phyloP scores from a whole-genome alignment of 2,329 filamentous ascomycete genomes.

The Aureobasidium namibiae region DNA sequence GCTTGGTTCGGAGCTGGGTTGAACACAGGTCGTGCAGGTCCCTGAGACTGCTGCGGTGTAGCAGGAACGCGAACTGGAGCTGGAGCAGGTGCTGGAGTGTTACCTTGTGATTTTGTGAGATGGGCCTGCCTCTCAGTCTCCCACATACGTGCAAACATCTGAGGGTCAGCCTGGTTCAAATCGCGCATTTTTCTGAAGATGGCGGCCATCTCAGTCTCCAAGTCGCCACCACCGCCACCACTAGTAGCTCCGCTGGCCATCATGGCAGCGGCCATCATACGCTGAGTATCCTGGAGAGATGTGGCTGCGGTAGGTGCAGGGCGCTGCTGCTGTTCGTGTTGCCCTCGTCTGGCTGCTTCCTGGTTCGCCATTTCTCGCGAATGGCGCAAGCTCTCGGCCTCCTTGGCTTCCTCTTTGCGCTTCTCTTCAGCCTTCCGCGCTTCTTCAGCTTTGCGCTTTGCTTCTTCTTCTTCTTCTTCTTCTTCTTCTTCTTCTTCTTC shows the following conservation, averaged over 20 bases:
- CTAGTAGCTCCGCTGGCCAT: background rate
- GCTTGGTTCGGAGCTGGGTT: background rate
- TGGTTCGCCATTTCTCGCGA: background rate
- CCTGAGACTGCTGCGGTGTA: background rate
- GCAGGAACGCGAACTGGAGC: background rate
- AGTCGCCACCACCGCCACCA: constrained; percentile 20
- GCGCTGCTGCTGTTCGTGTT: background rate
- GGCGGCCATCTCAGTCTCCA: constrained; percentile 44
- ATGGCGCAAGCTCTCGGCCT: background rate
- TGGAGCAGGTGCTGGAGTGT: background rate
- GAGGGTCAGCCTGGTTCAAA: constrained; percentile 47
- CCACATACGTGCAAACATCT: constrained; percentile 47
- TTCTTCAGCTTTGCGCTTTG: constrained; percentile 24
- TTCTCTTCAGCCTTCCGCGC: constrained; percentile 18
- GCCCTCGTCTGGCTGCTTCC: constrained; percentile 1
- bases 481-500: constrained; percentile 19
- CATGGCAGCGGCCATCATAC: constrained; percentile 9
- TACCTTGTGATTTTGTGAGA: background rate
- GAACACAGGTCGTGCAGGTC: background rate
- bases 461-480: constrained; percentile 19
- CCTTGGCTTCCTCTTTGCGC: background rate
- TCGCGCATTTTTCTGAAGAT: constrained; percentile 53
- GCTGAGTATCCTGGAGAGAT: background rate
- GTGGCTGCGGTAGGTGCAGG: background rate
- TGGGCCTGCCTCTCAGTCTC: constrained; percentile 42